Base-by-base conservation (phyloP, 495 filamentous ascomycete species). In the Trichoderma asperelloides region DNA sequence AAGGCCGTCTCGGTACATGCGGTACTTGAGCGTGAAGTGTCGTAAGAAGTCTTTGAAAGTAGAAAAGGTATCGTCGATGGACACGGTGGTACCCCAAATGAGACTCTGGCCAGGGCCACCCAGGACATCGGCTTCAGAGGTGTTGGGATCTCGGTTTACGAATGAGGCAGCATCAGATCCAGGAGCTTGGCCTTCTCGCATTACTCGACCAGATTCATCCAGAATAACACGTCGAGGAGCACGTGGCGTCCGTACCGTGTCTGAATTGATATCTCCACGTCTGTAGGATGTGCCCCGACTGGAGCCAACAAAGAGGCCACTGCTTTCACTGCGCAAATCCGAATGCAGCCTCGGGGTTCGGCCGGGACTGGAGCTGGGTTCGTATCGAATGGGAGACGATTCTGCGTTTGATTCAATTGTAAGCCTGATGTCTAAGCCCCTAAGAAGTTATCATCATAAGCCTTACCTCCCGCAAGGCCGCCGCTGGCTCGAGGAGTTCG, bases 21-120 rank as follows among this genome's bases (percentile, higher is more conserved):
- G 90, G 71, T 98, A 98, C 75, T 96, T 97, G 68, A 85, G 87
- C 65, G 91, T 90, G 73, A 92, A 98, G 73, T 94, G 93, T 67
- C 86, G 84, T 30, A 98, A 81, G 73, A 98, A 98, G 67, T 94
- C 92, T 68, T 93, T 92, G 82, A 96, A 96, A 0, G 87, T 82
- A 62, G 85, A 85, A 74, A 93, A 89, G 15, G 93, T 91, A 75
- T 99, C 93, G 65, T 89, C 87, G 51, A 98, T 88, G 1, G 94
- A 96, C 67, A 99, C 90, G 63, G 96, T 98, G 62, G 95, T 98
- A 73, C 96, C 95, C 96, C 96, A 99, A 67, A 99, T 93, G 47
- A 96, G 87, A 67, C 90, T 84, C 62, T 88, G 89, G 47, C 88
- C 90, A 68, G 81, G 84, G 12, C 93, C 92, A 55, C 91, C 92